These are phyloP conservation scores for Cyclotella cryptica DNA, from an alignment of 108 stramenopile species.

Conservation along the genomic window DNA sequence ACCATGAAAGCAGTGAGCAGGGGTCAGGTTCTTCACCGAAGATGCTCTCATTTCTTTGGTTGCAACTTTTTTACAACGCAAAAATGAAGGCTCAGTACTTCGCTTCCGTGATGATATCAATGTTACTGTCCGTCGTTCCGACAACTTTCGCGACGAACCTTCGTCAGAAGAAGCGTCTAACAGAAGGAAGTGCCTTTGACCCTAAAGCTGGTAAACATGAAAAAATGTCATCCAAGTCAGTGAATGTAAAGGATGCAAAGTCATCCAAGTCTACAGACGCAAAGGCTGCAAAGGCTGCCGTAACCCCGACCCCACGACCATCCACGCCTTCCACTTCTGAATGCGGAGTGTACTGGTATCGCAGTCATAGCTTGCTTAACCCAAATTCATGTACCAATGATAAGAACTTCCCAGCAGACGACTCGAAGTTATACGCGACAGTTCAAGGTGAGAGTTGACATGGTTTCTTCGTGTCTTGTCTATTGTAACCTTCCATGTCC, in stretches of 20 bases:
- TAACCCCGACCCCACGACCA: background rate
- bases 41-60: too few relatives aligned
- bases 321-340: background rate
- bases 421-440: conserved; percentile 9
- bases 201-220: background rate
- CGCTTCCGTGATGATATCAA: too few relatives aligned
- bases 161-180: too few relatives aligned
- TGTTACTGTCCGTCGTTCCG: too few relatives aligned
- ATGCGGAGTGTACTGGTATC: conserved; percentile 5
- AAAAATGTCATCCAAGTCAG: background rate
- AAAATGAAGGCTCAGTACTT: too few relatives aligned
- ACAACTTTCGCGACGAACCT: too few relatives aligned
- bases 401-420: background rate
- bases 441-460: background rate
- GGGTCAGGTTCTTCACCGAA: too few relatives aligned
- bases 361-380: background rate
- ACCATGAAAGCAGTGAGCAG: too few relatives aligned
- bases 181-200: too few relatives aligned
- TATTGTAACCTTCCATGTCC: background rate
- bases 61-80: too few relatives aligned
- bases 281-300: conserved; percentile 2
- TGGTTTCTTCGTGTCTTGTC: background rate
- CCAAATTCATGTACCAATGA: conserved; percentile 11
- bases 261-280: background rate
- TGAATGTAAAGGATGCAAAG: background rate